A percentile compares a stretch with the other conserved stretches of the same genome.
Conservation (phyloP, 2,329 filamentous ascomycete genomes). For the Xylaria sp. region DNA sequence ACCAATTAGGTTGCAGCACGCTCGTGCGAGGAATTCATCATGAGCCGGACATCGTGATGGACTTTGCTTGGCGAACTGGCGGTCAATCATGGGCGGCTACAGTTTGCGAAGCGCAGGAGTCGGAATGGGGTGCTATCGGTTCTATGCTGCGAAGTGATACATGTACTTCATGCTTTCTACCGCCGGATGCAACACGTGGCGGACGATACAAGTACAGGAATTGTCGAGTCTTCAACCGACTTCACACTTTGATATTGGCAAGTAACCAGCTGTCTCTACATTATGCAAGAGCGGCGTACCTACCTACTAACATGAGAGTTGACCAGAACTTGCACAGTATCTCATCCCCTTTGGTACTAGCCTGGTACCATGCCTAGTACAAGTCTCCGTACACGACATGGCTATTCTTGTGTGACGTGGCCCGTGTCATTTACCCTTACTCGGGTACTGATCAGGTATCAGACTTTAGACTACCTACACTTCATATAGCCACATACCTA, state of each 20-base stretch:
- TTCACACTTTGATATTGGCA: constrained; percentile 10
- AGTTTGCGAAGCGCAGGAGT: constrained; percentile 25
- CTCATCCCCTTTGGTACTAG: not conserved
- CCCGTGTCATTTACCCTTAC: not conserved
- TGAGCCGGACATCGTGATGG: constrained; percentile 12
- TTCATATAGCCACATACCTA: not conserved
- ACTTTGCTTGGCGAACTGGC: constrained; percentile 26
- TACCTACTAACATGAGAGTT: not conserved
- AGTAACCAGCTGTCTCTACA: not conserved
- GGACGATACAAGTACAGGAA: not conserved
- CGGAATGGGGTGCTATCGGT: constrained; percentile 12
- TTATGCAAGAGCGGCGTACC: too few relatives aligned
- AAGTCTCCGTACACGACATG: not conserved
- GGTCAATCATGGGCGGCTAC: constrained; percentile 28
- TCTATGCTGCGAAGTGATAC: constrained; percentile 8
- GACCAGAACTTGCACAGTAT: not conserved
- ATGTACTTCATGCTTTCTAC: constrained; percentile 13
- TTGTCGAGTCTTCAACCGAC: not conserved
- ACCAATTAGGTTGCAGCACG: not conserved
- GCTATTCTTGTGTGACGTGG: constrained; percentile 10
- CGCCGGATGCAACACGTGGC: constrained; percentile 12
- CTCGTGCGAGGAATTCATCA: constrained; percentile 17
- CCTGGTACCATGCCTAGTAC: not conserved
- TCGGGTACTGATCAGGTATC: constrained; percentile 7
- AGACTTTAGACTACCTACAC: not conserved